Percentiles rank a stretch among this genome's conserved stretches.
Conservation (phyloP, 2,329 filamentous ascomycete species). For the Aspergillus glaucus region DNA sequence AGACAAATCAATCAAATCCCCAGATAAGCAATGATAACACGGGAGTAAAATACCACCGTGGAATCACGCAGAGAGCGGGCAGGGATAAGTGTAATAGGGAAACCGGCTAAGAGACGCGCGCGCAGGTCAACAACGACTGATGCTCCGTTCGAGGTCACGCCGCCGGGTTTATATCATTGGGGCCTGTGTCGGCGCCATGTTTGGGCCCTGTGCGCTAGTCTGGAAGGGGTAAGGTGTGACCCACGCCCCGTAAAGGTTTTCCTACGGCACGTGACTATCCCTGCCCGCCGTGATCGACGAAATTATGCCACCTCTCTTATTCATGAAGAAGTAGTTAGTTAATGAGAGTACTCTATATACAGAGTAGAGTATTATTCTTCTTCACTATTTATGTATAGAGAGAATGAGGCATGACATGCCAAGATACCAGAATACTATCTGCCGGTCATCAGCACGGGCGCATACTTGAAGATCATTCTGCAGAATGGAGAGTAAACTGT, state of each 20-base stretch:
- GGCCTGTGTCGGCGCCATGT: constrained; percentile 35
- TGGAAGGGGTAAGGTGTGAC: constrained; percentile 19
- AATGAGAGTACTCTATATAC: too few species aligned
- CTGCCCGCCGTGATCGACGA: neutral
- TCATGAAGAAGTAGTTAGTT: neutral
- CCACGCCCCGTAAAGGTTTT: constrained; percentile 23
- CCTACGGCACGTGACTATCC: constrained; percentile 20
- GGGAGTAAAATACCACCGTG: neutral
- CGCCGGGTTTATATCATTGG: constrained; percentile 44
- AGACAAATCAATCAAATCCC: constrained; percentile 12
- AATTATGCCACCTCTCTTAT: neutral
- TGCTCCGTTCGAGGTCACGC: constrained; percentile 35
- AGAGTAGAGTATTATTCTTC: too few species aligned
- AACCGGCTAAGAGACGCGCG: constrained; percentile 2
- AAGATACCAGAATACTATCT: too few species aligned
- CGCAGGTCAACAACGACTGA: constrained; percentile 5
- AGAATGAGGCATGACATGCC: too few species aligned
- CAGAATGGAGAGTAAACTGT: too few species aligned
- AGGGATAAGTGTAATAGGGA: constrained; percentile 9
- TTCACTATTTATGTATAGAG: too few species aligned
- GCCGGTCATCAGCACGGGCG: too few species aligned
- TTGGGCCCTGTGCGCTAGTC: constrained; percentile 30
- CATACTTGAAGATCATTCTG: too few species aligned
- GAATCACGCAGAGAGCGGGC: neutral
- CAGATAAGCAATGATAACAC: constrained; percentile 6